Base-by-base conservation (phyloP, 1,284 basidiomycete genomes). In the Irpex sp. region DNA sequence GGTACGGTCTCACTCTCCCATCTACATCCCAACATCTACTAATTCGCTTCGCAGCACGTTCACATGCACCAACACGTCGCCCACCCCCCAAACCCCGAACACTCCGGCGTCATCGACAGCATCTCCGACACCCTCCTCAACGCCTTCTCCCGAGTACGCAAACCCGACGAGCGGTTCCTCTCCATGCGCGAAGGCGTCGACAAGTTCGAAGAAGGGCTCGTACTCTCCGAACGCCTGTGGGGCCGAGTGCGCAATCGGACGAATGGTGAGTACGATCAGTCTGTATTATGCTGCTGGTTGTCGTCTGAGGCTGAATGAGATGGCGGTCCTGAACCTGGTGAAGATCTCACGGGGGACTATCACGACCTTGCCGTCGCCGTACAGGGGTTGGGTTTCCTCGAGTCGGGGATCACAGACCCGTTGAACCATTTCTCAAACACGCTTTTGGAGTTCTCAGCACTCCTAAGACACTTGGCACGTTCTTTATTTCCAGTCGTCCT, bases 371-470 rank as follows among this genome's bases (percentile, higher is more conserved):
- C 97, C 31, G 92, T 95, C 64, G 91, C 94, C 57, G 93, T 98
- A 64, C 96, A 99, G 76, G 96, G 96, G 58, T 85, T 99, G 63
- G 97, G 96, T 63, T 97, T 97, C 78, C 85, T 99, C 67, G 97
- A 99, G 77, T 96, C 93, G 65, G 97, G 97, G 44, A 98, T 99
- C 69, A 98, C 97, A 36, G 95, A 98, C 69, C 95, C 94, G 1
- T 79, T 99, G 65, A 97, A 97, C 73, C 90, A 97, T 70, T 97
- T 98, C 70, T 98, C 96, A 26, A 94, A 95, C 71, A 96, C 96
- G 4, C 83, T 98, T 66, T 81, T 97, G 49, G 96, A 98, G 74
- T 97, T 96, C 73, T 96, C 94, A 2, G 89, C 92, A 0, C 78
- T 96, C 21, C 75, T 96, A 47, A 88, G 93, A 61, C 92, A 96